Evolutionary conservation across 2,329 filamentous ascomycete species (phyloP).

Genomic region (Hirsutella thompsonii): DNA sequence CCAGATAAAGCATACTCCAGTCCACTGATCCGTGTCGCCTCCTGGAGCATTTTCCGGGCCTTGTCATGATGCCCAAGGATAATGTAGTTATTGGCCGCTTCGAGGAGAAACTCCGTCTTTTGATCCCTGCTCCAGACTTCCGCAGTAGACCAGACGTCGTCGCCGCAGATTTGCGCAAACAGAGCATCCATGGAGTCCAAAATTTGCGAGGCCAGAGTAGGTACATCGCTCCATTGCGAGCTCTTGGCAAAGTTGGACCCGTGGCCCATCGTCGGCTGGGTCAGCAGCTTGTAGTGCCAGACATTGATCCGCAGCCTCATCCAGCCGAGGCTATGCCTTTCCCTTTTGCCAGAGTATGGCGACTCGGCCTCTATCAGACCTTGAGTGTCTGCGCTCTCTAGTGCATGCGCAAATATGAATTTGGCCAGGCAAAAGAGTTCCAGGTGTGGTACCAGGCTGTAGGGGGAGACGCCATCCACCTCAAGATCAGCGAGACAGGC

Average conservation of each 20-base stretch:
- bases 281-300: conserved; percentile 49
- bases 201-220: conserved; percentile 38
- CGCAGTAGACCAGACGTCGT: conserved; percentile 22
- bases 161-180: conserved; percentile 21
- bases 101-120: conserved; percentile 62
- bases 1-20: conserved; percentile 79
- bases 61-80: conserved; percentile 71
- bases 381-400: conserved; percentile 8
- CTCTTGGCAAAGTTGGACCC: conserved; percentile 43
- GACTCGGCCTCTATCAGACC: conserved; percentile 14
- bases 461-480: conserved; percentile 76
- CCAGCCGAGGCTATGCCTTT: conserved; percentile 41
- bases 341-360: conserved; percentile 21
- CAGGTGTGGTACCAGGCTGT: conserved; percentile 69
- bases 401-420: conserved; percentile 26
- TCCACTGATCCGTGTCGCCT: conserved; percentile 52
- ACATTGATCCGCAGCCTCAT: conserved; percentile 60
- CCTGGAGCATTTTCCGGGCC: conserved; percentile 56
- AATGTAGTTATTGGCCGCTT: conserved; percentile 72
- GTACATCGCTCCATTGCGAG: conserved; percentile 46
- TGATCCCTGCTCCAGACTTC: conserved; percentile 30
- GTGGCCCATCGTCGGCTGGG: conserved; percentile 40
- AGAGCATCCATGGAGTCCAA: conserved; percentile 28
- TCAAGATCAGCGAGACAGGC: conserved; percentile 56
- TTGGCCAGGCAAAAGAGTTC: conserved; percentile 71